Evolutionary conservation across 129 eudicot genomes (phyloP).

Genomic region (Sambucus nigra): DNA sequence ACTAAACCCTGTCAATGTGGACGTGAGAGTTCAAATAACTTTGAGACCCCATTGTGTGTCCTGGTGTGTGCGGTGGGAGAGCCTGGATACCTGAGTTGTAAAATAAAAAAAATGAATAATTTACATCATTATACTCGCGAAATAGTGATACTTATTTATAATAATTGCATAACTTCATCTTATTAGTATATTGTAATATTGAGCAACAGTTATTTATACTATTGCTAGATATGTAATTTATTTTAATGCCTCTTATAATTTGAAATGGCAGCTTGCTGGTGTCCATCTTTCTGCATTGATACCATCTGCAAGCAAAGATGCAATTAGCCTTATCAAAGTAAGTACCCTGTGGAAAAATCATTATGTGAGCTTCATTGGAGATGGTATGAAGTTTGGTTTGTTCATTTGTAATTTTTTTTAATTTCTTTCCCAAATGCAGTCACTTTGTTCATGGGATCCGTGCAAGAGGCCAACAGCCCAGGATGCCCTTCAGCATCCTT

Average conservation of each 20-base stretch:
- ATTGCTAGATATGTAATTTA: not conserved
- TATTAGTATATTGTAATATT: too few relatives aligned
- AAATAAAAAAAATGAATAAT: too few relatives aligned
- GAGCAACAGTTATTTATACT: not conserved
- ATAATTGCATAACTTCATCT: not conserved
- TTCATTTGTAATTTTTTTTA: not conserved
- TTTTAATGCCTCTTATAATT: not conserved
- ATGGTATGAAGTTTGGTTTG: not conserved
- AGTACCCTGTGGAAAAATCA: constrained; percentile 3
- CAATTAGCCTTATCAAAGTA: constrained; percentile 65
- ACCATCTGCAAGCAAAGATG: constrained; percentile 92
- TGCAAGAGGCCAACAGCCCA: constrained; percentile 86
- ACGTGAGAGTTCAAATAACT: too few relatives aligned
- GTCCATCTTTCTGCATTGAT: constrained; percentile 58
- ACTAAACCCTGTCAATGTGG: too few relatives aligned
- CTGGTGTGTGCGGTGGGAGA: too few relatives aligned
- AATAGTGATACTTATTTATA: not conserved
- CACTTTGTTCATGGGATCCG: constrained; percentile 98
- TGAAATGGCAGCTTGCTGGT: constrained; percentile 52
- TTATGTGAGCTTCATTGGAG: not conserved
- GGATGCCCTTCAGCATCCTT: constrained; percentile 96
- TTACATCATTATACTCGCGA: not conserved
- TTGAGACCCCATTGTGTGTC: too few relatives aligned
- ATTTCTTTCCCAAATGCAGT: constrained; percentile 26
- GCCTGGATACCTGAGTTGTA: too few relatives aligned